A percentile compares a stretch with the other conserved stretches of the same genome.
These are phyloP conservation scores for Eimeria zaria DNA, from an alignment of 169 alveolate genomes.

Conservation along the genomic window DNA sequence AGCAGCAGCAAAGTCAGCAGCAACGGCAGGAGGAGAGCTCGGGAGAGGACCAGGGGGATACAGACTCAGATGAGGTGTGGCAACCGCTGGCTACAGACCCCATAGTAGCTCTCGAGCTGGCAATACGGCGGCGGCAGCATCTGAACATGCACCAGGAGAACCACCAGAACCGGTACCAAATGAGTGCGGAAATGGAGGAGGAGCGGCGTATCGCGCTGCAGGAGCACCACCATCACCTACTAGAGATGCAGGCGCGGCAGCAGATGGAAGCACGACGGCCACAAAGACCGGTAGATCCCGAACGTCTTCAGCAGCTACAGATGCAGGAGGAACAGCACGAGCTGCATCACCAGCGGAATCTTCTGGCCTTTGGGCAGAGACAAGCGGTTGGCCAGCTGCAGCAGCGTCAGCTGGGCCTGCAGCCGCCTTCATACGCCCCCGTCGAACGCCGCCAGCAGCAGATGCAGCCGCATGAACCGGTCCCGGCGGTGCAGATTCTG, in stretches of 20 bases:
- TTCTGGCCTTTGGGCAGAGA: background rate
- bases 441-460: background rate
- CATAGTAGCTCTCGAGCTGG: background rate
- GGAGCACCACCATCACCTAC: background rate
- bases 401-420: background rate
- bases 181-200: background rate
- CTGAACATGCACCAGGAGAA: slow-evolving; percentile 2
- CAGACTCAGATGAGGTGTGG: background rate
- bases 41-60: background rate
- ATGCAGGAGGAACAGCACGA: background rate
- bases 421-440: background rate
- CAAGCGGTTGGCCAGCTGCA: background rate
- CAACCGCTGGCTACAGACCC: slow-evolving; percentile 16
- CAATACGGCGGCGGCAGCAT: background rate
- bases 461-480: background rate
- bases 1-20: background rate
- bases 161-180: background rate
- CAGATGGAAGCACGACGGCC: background rate
- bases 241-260: background rate
- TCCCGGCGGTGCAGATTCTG: background rate
- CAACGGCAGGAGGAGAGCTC: background rate
- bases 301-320: background rate
- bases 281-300: background rate
- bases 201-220: background rate
- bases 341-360: background rate